These are phyloP conservation scores for Biscogniauxia marginata DNA, from an alignment of 2,329 filamentous ascomycete genomes.

Conservation along the genomic window DNA sequence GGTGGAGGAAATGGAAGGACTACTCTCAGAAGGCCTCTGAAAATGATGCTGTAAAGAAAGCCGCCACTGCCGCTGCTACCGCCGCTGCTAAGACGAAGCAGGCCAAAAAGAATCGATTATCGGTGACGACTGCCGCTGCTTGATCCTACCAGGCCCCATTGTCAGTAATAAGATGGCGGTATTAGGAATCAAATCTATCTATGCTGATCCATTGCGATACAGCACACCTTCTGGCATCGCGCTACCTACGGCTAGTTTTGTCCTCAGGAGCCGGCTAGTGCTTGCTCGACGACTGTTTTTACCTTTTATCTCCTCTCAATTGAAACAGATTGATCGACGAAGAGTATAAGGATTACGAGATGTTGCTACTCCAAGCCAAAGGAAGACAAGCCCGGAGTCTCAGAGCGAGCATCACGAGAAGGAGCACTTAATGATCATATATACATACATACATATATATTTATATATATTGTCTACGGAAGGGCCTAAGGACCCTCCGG, in stretches of 20 bases:
- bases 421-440: background rate
- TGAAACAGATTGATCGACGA: background rate
- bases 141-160: too few relatives aligned
- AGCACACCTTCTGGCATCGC: background rate
- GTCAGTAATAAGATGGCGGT: too few relatives aligned
- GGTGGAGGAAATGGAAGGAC: constrained; percentile 97
- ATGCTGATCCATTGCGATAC: background rate
- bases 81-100: constrained; percentile 34
- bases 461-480: background rate
- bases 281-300: background rate
- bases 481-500: background rate
- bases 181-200: background rate
- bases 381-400: background rate
- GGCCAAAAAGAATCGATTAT: constrained; percentile 45
- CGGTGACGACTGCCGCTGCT: constrained; percentile 33
- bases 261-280: background rate
- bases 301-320: background rate
- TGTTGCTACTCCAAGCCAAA: background rate
- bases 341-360: background rate
- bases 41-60: constrained; percentile 43
- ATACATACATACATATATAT: too few relatives aligned
- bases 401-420: background rate
- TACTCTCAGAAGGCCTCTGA: constrained; percentile 55
- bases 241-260: background rate
- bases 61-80: constrained; percentile 33